These are phyloP conservation scores for Chlorella sp. DNA, from an alignment of 139 green algal species.

Conservation along the genomic window DNA sequence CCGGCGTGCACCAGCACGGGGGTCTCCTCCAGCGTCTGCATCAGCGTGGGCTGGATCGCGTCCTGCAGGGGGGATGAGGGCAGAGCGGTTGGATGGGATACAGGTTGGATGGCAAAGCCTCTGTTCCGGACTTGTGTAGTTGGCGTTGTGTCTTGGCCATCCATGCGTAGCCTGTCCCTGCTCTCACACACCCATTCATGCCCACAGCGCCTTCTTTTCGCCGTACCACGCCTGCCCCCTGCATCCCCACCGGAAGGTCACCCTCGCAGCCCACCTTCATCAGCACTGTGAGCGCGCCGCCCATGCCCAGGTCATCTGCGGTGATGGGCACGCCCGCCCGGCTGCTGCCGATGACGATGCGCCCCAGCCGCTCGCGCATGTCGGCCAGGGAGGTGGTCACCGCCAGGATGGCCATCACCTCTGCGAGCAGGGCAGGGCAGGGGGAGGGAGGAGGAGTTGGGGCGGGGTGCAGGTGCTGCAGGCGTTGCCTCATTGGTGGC, in stretches of 20 bases:
- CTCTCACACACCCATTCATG: too few species aligned
- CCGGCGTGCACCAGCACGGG: slow-evolving; percentile 93
- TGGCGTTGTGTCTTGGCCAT: too few species aligned
- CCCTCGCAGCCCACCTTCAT: slow-evolving; percentile 88
- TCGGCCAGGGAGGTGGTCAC: slow-evolving; percentile 86
- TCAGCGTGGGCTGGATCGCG: slow-evolving; percentile 89
- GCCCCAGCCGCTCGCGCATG: slow-evolving; percentile 90
- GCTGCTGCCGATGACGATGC: slow-evolving; percentile 89
- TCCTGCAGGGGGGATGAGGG: slow-evolving; percentile 56
- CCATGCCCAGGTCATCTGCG: slow-evolving; percentile 95
- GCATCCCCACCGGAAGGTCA: too few species aligned
- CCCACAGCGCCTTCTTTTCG: too few species aligned
- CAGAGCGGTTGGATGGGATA: too few species aligned
- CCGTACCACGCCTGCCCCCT: too few species aligned
- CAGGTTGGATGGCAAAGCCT: too few species aligned
- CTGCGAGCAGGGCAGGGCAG: slow-evolving; percentile 18
- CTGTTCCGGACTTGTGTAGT: too few species aligned
- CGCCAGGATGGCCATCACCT: slow-evolving; percentile 99
- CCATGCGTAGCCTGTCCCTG: too few species aligned
- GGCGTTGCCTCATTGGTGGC: too few species aligned
- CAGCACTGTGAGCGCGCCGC: slow-evolving; percentile 96
- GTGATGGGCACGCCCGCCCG: slow-evolving; percentile 81
- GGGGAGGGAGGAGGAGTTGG: not conserved
- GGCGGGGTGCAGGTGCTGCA: too few species aligned
- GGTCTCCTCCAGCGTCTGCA: slow-evolving; percentile 95